Evolutionary conservation across 257 asterid genomes (phyloP).

Genomic region (Craterostigma plantagineum): DNA sequence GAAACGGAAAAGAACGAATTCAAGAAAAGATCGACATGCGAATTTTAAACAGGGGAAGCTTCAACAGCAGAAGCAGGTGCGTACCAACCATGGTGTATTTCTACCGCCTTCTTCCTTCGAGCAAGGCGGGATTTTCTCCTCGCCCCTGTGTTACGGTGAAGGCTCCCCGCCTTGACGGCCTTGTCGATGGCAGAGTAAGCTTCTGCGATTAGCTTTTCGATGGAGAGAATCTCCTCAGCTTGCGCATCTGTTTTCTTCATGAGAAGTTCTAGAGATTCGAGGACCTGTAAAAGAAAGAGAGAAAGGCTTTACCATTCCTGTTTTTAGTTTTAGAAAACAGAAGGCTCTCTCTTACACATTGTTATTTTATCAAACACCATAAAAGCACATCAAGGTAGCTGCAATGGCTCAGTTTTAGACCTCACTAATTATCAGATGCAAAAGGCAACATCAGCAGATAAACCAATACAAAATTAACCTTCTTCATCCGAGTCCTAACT

Average conservation of each 20-base stretch:
- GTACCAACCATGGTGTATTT: constrained; percentile 84
- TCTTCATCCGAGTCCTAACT: constrained; percentile 76
- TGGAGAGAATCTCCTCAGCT: constrained; percentile 45
- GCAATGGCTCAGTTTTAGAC: no score
- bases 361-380: no score
- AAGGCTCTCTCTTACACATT: no score
- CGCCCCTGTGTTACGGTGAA: constrained; percentile 88
- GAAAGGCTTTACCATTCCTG: neutral
- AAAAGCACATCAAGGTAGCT: no score
- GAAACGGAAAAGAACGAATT: no score
- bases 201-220: constrained; percentile 74
- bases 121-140: constrained; percentile 95
- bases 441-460: neutral
- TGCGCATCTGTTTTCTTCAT: constrained; percentile 56
- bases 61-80: constrained; percentile 28
- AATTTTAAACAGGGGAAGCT: constrained; percentile 18
- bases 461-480: constrained; percentile 26
- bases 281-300: constrained; percentile 25
- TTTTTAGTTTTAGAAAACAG: no score
- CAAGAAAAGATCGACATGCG: neutral
- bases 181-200: constrained; percentile 84
- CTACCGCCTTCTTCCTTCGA: constrained; percentile 69
- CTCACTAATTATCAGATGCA: neutral
- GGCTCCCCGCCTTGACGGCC: constrained; percentile 63
- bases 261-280: constrained; percentile 54